phyloP scores from a whole-genome alignment of 169 alveolate species.

The Perkinsus olseni region DNA sequence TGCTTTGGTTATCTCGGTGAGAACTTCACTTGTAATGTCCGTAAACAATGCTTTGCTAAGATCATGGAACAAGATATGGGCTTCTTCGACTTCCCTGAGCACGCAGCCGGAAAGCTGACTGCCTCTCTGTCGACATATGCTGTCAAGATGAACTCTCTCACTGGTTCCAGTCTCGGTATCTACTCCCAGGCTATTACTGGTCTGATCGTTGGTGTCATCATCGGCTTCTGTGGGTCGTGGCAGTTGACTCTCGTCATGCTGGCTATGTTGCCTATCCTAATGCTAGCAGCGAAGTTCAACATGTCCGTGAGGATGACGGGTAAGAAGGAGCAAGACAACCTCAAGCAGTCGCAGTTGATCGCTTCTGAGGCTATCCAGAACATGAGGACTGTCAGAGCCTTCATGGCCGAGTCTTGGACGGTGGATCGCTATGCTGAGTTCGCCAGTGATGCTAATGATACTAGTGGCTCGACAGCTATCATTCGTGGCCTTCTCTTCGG shows the following conservation, averaged over 20 bases:
- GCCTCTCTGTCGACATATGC: slow-evolving; percentile 25
- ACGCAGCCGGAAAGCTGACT: slow-evolving; percentile 46
- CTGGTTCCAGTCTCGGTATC: slow-evolving; percentile 15
- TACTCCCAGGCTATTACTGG: slow-evolving; percentile 24
- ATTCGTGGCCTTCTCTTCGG: slow-evolving; percentile 53
- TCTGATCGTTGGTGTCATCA: slow-evolving; percentile 27
- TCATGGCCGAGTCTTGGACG: slow-evolving; percentile 43
- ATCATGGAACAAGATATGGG: slow-evolving; percentile 28
- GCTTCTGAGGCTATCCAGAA: slow-evolving; percentile 59
- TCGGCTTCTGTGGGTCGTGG: slow-evolving; percentile 38
- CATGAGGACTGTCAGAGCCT: slow-evolving; percentile 54
- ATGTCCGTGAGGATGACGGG: not conserved
- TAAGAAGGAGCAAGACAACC: not conserved
- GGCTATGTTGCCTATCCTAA: slow-evolving; percentile 33
- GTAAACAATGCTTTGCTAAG: not conserved
- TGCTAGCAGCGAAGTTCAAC: not conserved
- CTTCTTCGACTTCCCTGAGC: slow-evolving; percentile 40
- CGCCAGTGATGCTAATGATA: not conserved
- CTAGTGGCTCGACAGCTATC: slow-evolving; percentile 22
- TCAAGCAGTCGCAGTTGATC: slow-evolving; percentile 10
- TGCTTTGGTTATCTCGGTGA: not conserved
- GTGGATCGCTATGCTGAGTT: slow-evolving; percentile 8
- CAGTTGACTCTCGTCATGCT: slow-evolving; percentile 33
- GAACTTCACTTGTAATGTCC: not conserved
- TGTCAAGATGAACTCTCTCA: slow-evolving; percentile 9